These are phyloP conservation scores for Fraxinus sp. DNA, from an alignment of 305 asterid species.

Conservation along the genomic window DNA sequence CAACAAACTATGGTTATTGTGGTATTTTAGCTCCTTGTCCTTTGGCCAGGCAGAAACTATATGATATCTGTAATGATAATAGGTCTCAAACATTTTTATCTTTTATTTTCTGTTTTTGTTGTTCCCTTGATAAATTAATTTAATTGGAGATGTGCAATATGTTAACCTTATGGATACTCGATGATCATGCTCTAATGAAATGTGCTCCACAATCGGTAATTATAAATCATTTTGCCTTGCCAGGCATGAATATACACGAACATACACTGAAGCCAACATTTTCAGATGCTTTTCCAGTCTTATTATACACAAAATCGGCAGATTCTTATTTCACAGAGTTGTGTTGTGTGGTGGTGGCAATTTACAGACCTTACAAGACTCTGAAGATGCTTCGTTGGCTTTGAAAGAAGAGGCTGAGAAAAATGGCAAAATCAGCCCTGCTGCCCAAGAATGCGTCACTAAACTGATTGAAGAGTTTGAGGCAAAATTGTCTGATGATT, in stretches of 20 bases:
- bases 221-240: background rate
- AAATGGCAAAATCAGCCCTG: conserved; percentile 36
- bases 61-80: background rate
- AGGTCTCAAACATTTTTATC: background rate
- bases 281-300: background rate
- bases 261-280: background rate
- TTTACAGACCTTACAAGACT: conserved; percentile 68
- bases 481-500: conserved; percentile 68
- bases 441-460: conserved; percentile 51
- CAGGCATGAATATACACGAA: background rate
- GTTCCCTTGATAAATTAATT: background rate
- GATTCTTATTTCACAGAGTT: background rate
- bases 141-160: background rate
- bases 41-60: background rate
- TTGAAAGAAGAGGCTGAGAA: conserved; percentile 42
- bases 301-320: background rate
- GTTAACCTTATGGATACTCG: background rate
- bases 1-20: background rate
- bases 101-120: background rate
- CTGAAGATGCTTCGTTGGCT: conserved; percentile 44
- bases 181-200: conserved; percentile 3
- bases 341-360: conserved; percentile 21
- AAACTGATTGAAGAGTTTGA: conserved; percentile 61
- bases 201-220: background rate
- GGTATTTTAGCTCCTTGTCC: background rate